Evolutionary conservation across 2,329 filamentous ascomycete species (phyloP).

Genomic region (Cladosporium sp.): DNA sequence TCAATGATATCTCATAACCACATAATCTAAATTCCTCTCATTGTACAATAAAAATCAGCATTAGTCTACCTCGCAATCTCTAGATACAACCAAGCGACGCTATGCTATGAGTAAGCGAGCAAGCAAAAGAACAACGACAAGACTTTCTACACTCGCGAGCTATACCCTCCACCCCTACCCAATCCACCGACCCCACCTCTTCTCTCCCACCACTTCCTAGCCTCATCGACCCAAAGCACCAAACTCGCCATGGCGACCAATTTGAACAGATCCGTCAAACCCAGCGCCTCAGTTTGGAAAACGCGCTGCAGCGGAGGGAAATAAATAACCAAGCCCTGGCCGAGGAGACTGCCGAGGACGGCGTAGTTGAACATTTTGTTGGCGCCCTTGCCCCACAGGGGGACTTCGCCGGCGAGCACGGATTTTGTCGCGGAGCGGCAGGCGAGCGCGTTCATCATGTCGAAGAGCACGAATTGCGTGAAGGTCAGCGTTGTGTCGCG

Average conservation of each 20-base stretch:
- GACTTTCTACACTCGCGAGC: slow-evolving; percentile 3
- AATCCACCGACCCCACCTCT: slow-evolving; percentile 34
- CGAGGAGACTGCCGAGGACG: slow-evolving; percentile 75
- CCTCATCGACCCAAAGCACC: slow-evolving; percentile 94
- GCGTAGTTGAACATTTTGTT: slow-evolving; percentile 98
- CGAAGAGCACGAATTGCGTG: slow-evolving; percentile 96
- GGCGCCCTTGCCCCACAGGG: slow-evolving; percentile 62
- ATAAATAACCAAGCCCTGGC: slow-evolving; percentile 89
- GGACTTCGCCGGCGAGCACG: slow-evolving; percentile 71
- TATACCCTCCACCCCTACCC: slow-evolving; percentile 8
- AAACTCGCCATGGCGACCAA: slow-evolving; percentile 74
- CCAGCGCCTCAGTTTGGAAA: slow-evolving; percentile 89
- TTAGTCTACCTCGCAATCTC: too few species aligned
- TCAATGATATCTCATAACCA: too few species aligned
- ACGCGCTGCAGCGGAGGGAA: slow-evolving; percentile 88
- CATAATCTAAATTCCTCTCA: too few species aligned
- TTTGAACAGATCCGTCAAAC: slow-evolving; percentile 66
- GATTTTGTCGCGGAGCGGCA: slow-evolving; percentile 91
- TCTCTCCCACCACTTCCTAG: slow-evolving; percentile 67
- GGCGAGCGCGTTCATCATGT: slow-evolving; percentile 97
- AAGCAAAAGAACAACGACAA: too few species aligned
- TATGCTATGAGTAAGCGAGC: too few species aligned
- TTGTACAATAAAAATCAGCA: too few species aligned
- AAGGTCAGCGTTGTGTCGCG: slow-evolving; percentile 99
- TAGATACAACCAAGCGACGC: too few species aligned